Evolutionary conservation across 768 basidiomycete genomes (phyloP), one percentile per base, ranked within the genome.

Genomic region (Leccinum barrowsii): DNA sequence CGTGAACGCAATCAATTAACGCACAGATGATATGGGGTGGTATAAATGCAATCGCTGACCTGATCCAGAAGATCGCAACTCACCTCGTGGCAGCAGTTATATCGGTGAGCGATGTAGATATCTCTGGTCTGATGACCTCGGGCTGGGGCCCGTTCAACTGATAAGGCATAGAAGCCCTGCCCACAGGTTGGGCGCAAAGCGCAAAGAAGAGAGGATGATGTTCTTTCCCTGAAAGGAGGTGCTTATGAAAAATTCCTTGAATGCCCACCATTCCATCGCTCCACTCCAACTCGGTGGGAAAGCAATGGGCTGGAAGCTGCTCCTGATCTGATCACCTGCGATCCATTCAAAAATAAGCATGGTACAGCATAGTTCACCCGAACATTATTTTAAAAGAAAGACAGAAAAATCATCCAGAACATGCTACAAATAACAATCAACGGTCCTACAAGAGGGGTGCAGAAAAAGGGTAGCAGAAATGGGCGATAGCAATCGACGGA

Each of bases 311-410:
- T 35, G 34, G 13, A 35, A 35, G 13, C 2, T 35, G 7, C 21
- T 19, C 21, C 11, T 47, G 46, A 59, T 46, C 22, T 15, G 34
- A 35, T 35, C 13, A 26, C 52, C 52, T 49, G 52, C 10, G 17
- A 47, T 55, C 22, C 15, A 59, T 63, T 44, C 52, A 52, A 47
- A 57, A 50, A 59, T 32, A 55, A 52, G 40, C 15, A 34, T 21
- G 7, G 19, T 50, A 61, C 54, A 63, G 48, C 22, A n/a, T 61
- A 40, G 37, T 17, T 40, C 22, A 30, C 35, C 22, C 32, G 49
- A 42, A 46, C 21, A 6, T 40, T 17, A 17, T 7, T 34, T 7
- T 17, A 17, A 37, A 17, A 37, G 37, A 17, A 17, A 40, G 7
- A n/a, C 12, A n/a, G 11, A 40, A 40, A 40, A 40, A 40, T n/a